Evolutionary conservation across 2,329 filamentous ascomycete genomes (phyloP).

Genomic region (Epichloe amarillans): DNA sequence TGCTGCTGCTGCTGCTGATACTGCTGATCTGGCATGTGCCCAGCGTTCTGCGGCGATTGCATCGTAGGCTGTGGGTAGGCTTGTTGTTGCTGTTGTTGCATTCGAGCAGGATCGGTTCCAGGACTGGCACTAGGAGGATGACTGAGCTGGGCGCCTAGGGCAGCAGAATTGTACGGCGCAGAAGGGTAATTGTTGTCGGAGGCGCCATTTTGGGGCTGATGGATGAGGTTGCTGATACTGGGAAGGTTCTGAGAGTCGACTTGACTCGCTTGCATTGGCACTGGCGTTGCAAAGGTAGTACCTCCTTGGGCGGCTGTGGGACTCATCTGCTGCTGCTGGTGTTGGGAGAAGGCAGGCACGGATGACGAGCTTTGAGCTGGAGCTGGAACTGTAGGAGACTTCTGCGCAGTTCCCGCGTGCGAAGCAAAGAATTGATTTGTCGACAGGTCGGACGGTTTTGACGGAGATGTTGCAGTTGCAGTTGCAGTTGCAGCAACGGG

Average conservation of each 20-base stretch:
- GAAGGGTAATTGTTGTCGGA: constrained; percentile 17
- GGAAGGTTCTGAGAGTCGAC: constrained; percentile 56
- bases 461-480: constrained; percentile 18
- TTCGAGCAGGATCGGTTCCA: constrained; percentile 21
- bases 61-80: constrained; percentile 15
- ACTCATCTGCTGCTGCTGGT: constrained; percentile 8
- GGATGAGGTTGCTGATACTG: constrained; percentile 74
- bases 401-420: constrained; percentile 6
- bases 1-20: constrained; percentile 14
- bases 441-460: constrained; percentile 33
- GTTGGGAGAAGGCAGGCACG: constrained; percentile 7
- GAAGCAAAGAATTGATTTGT: constrained; percentile 13
- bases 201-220: constrained; percentile 34
- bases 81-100: constrained; percentile 25
- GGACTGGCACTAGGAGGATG: constrained; percentile 23
- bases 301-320: constrained; percentile 15
- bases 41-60: constrained; percentile 12
- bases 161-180: constrained; percentile 14
- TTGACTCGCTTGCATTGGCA: constrained; percentile 16
- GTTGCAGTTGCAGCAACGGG: constrained; percentile 37
- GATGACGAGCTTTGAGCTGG: constrained; percentile 4
- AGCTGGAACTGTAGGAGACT: constrained; percentile 7
- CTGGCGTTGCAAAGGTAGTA: constrained; percentile 14
- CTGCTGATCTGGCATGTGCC: constrained; percentile 12
- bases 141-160: constrained; percentile 13